Evolutionary conservation across 495 filamentous ascomycete genomes (phyloP).

Genomic region (Neurospora sp.): DNA sequence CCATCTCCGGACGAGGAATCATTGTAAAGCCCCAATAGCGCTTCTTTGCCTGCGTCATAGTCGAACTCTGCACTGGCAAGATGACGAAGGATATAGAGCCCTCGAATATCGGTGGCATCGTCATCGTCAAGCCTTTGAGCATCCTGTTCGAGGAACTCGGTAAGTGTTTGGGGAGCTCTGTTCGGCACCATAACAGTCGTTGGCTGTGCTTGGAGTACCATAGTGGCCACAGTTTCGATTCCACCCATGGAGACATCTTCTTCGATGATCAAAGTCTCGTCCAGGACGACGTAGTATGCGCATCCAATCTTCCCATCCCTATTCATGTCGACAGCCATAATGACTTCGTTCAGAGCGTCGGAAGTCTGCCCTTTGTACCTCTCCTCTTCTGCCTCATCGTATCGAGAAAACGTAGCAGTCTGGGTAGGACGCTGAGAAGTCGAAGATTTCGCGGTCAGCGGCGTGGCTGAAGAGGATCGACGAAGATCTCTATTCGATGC

Average conservation of each 20-base stretch:
- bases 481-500: neutral
- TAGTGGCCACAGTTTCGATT: constrained; percentile 60
- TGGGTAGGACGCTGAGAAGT: neutral
- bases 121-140: constrained; percentile 30
- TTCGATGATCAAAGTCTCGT: constrained; percentile 68
- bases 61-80: constrained; percentile 70
- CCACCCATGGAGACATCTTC: constrained; percentile 68
- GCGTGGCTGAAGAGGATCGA: neutral
- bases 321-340: constrained; percentile 75
- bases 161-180: constrained; percentile 52
- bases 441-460: neutral
- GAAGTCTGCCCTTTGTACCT: constrained; percentile 19
- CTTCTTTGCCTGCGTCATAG: constrained; percentile 58
- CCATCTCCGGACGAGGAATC: constrained; percentile 36
- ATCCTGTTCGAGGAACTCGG: constrained; percentile 33
- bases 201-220: constrained; percentile 69
- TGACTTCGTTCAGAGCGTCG: constrained; percentile 62
- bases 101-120: constrained; percentile 12
- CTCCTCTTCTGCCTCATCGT: neutral
- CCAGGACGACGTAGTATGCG: constrained; percentile 68
- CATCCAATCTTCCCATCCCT: constrained; percentile 70
- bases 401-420: neutral
- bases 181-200: constrained; percentile 69
- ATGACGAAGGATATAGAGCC: constrained; percentile 62
- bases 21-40: constrained; percentile 49